Evolutionary conservation across 139 green algal genomes (phyloP), one percentile per base, ranked within the genome.

Genomic region (Spirogloea muscicola): DNA sequence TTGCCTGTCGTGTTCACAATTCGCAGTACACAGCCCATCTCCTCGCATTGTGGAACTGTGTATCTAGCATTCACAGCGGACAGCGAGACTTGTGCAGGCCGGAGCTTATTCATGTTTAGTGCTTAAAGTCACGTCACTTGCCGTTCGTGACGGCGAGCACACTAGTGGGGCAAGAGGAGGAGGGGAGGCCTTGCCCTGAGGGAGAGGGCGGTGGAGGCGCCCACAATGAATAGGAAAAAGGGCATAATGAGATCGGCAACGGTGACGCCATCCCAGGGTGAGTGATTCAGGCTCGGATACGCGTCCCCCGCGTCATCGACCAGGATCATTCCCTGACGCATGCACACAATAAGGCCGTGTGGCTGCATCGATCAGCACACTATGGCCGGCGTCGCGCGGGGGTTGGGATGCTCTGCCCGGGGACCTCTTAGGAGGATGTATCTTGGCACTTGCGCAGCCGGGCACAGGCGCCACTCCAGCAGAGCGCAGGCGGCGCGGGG

Each of bases 271-370:
- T 58, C 25, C 63, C 63, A 72, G 39, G 63, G 29, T 6, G 63
- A 33, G 39, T 72, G 49, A 61, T 72, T 72, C 3, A 72, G 31
- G 63, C 16, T 9, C 13, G 63, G 63, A 36, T 48, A 72, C 5
- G 36, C 21, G 27, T 27, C 37, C 33, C 63, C 63, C 4, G 63
- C 48, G 36, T 72, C 63, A 5, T 42, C 33, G 27, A 48, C 33
- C 38, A 72, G 16, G 29, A 72, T 72, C 63, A 72, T 72, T 10
- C 36, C 63, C 63, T 72, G 39, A n/a, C n/a, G n/a, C n/a, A n/a
- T 52, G 44, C 13, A 52, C 13, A 16, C 13, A 52, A 52, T 13
- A 16, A 52, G 44, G 13, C 16, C 13, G 44, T 27, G 44, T 27
- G 16, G 44, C 44, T 52, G 13, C 16, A 27, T 27, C 44, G 44